These are phyloP conservation scores for Ceratocystis huliohia DNA, from an alignment of 2,329 filamentous ascomycete genomes.

Conservation along the genomic window DNA sequence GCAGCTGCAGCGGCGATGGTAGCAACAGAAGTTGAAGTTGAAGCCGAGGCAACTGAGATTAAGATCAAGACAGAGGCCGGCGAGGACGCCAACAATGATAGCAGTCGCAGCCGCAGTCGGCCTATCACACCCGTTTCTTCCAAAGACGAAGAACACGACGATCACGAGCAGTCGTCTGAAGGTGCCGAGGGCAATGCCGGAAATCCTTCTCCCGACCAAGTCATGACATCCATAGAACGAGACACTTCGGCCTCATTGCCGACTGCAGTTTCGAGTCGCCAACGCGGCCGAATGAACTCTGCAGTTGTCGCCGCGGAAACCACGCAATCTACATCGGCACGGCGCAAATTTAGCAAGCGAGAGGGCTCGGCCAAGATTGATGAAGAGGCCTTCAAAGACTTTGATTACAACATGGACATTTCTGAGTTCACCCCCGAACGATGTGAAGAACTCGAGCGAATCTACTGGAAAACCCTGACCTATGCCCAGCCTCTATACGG, in stretches of 20 bases:
- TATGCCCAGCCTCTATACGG: slow-evolving; percentile 93
- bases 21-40: slow-evolving; percentile 21
- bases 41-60: slow-evolving; percentile 16
- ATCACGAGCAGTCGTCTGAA: slow-evolving; percentile 27
- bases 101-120: slow-evolving; percentile 23
- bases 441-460: slow-evolving; percentile 85
- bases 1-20: slow-evolving; percentile 26
- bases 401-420: slow-evolving; percentile 78
- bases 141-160: slow-evolving; percentile 24
- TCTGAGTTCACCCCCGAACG: slow-evolving; percentile 83
- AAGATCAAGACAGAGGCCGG: slow-evolving; percentile 26
- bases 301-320: slow-evolving; percentile 30
- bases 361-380: slow-evolving; percentile 71
- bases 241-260: slow-evolving; percentile 27
- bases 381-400: slow-evolving; percentile 78
- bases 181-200: background rate
- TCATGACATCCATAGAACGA: slow-evolving; percentile 32
- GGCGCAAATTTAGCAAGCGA: slow-evolving; percentile 71
- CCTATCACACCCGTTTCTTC: slow-evolving; percentile 9
- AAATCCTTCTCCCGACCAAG: slow-evolving; percentile 27
- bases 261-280: slow-evolving; percentile 15
- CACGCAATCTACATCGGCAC: slow-evolving; percentile 67
- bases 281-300: slow-evolving; percentile 38
- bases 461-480: slow-evolving; percentile 94
- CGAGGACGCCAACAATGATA: slow-evolving; percentile 23